phyloP scores from a whole-genome alignment of 805 yeast species.

The Spathaspora sp. region DNA sequence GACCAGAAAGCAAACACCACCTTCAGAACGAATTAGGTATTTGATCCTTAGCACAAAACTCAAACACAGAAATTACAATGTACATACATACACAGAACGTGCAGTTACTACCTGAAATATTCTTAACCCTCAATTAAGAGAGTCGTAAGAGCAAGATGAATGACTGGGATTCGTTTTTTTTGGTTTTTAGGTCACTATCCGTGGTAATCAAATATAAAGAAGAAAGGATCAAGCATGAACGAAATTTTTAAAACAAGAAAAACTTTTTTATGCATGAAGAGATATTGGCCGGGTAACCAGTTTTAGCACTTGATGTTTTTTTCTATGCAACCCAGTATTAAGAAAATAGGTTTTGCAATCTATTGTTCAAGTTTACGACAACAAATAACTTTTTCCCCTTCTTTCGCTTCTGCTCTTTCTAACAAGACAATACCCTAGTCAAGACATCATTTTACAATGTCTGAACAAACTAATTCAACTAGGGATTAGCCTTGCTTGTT shows the following conservation, averaged over 20 bases:
- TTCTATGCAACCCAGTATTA: too few species aligned
- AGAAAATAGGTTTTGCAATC: too few species aligned
- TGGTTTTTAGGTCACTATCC: slow-evolving; percentile 23
- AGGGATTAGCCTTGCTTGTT: too few species aligned
- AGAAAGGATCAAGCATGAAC: slow-evolving; percentile 7
- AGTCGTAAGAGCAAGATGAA: slow-evolving; percentile 7
- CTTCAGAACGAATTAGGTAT: slow-evolving; percentile 17
- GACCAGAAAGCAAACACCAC: not conserved
- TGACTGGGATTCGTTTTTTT: slow-evolving; percentile 10
- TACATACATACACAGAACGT: not conserved
- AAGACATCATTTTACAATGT: too few species aligned
- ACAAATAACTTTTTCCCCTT: too few species aligned
- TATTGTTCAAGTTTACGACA: too few species aligned
- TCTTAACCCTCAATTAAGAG: not conserved
- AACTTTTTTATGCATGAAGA: not conserved
- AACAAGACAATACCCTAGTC: too few species aligned
- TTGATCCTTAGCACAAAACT: not conserved
- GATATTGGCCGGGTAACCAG: not conserved
- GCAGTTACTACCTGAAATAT: slow-evolving; percentile 6
- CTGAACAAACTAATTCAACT: too few species aligned
- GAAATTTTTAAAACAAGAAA: not conserved
- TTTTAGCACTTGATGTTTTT: too few species aligned
- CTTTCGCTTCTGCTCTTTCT: too few species aligned
- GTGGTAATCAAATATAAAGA: slow-evolving; percentile 25
- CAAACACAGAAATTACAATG: slow-evolving; percentile 2